A percentile compares a stretch with the other conserved stretches of the same genome.
phyloP scores from a whole-genome alignment of 2,329 filamentous ascomycete genomes.

The Periglandula ipomoeae region DNA sequence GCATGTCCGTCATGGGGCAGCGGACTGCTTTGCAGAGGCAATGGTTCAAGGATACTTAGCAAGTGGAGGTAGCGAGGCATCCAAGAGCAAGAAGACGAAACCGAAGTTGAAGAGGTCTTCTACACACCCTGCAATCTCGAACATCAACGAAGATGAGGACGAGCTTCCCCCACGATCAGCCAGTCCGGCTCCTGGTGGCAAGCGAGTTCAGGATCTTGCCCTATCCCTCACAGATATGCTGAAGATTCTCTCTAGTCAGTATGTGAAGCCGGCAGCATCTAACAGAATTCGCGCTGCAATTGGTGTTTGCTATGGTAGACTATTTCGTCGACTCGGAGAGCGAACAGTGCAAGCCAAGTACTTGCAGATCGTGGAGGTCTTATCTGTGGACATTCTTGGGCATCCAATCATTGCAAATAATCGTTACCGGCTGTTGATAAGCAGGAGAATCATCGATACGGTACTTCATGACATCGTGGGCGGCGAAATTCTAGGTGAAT shows the following conservation, averaged over 20 bases:
- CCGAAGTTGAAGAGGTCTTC: slow-evolving; percentile 48
- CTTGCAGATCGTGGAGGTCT: slow-evolving; percentile 66
- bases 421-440: slow-evolving; percentile 77
- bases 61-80: slow-evolving; percentile 35
- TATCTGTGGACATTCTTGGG: slow-evolving; percentile 73
- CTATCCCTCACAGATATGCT: slow-evolving; percentile 72
- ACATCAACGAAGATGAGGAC: slow-evolving; percentile 56
- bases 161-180: slow-evolving; percentile 58
- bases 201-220: slow-evolving; percentile 62
- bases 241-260: slow-evolving; percentile 70
- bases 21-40: slow-evolving; percentile 74
- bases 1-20: slow-evolving; percentile 74
- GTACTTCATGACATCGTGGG: slow-evolving; percentile 80
- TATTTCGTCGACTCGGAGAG: slow-evolving; percentile 71
- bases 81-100: slow-evolving; percentile 64
- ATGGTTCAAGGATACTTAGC: slow-evolving; percentile 69
- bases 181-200: slow-evolving; percentile 59
- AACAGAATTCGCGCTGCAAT: slow-evolving; percentile 77
- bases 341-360: slow-evolving; percentile 79
- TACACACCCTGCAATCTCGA: slow-evolving; percentile 47
- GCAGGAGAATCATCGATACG: slow-evolving; percentile 74
- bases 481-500: slow-evolving; percentile 74
- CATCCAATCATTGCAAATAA: slow-evolving; percentile 70
- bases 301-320: slow-evolving; percentile 75
- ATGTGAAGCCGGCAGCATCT: slow-evolving; percentile 66